Evolutionary conservation across 495 filamentous ascomycete species (phyloP).

Genomic region (Cercophora sp.): DNA sequence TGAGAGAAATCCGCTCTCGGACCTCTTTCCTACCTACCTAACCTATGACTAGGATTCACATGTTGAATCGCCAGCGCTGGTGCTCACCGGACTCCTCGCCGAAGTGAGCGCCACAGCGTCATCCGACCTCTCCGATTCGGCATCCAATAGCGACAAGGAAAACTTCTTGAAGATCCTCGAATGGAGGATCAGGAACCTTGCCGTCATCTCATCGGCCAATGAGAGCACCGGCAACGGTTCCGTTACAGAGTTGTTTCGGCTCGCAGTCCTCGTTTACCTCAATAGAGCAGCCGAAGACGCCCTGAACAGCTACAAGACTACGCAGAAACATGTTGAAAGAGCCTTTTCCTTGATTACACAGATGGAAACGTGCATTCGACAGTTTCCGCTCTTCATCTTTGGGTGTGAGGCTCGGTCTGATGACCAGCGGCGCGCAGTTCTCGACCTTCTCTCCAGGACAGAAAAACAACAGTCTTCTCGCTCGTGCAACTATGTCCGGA

Average conservation of each 20-base stretch:
- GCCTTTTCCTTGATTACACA: slow-evolving; percentile 21
- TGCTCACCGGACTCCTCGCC: background rate
- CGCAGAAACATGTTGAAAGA: slow-evolving; percentile 19
- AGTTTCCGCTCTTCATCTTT: slow-evolving; percentile 38
- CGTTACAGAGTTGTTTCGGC: slow-evolving; percentile 27
- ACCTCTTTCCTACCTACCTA: background rate
- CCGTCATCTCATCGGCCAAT: background rate
- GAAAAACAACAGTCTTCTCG: slow-evolving; percentile 22
- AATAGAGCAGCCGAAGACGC: slow-evolving; percentile 22
- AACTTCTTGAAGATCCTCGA: slow-evolving; percentile 20
- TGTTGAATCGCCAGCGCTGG: background rate
- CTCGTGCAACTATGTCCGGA: slow-evolving; percentile 24
- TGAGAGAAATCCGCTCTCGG: no score
- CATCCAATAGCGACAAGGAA: slow-evolving; percentile 14
- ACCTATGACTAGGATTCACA: background rate
- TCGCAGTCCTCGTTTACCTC: slow-evolving; percentile 32
- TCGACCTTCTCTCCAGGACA: slow-evolving; percentile 29
- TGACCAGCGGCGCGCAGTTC: slow-evolving; percentile 28
- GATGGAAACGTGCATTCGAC: slow-evolving; percentile 25
- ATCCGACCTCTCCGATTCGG: background rate
- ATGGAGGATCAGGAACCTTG: slow-evolving; percentile 19
- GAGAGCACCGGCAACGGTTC: background rate
- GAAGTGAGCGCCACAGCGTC: slow-evolving; percentile 9
- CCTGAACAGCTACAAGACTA: slow-evolving; percentile 18
- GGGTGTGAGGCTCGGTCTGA: slow-evolving; percentile 37